These are phyloP conservation scores for Pyrus communis DNA, from an alignment of 306 rosid species.

Conservation along the genomic window DNA sequence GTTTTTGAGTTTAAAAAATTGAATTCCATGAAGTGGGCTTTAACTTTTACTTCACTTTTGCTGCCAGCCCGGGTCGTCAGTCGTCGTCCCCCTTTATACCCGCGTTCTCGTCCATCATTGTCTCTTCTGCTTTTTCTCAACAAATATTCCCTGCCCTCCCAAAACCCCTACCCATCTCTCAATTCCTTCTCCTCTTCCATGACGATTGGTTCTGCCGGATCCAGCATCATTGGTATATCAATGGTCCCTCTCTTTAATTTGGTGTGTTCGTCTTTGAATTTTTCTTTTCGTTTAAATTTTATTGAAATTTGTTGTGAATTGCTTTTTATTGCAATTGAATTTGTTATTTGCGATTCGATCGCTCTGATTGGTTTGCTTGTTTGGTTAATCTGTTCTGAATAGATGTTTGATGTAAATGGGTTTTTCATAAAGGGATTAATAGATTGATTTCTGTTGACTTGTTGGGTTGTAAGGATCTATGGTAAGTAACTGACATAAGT, in stretches of 20 bases:
- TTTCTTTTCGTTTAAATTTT: background rate
- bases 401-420: background rate
- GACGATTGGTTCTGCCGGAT: slow-evolving; percentile 17
- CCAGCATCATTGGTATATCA: slow-evolving; percentile 6
- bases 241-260: background rate
- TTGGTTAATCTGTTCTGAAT: background rate
- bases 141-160: background rate
- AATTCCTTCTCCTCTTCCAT: background rate
- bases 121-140: background rate
- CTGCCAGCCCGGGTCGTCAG: background rate
- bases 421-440: background rate
- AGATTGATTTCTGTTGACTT: background rate
- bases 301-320: background rate
- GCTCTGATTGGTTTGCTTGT: background rate
- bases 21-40: too few species aligned
- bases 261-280: background rate
- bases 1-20: too few species aligned
- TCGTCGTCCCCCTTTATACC: background rate
- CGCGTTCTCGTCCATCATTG: background rate
- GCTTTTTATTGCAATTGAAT: background rate
- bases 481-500: background rate
- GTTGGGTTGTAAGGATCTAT: background rate
- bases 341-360: background rate
- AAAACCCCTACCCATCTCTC: background rate
- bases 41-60: background rate